Evolutionary conservation across 148 eudicot genomes (phyloP).

Genomic region (Silene latifolia): DNA sequence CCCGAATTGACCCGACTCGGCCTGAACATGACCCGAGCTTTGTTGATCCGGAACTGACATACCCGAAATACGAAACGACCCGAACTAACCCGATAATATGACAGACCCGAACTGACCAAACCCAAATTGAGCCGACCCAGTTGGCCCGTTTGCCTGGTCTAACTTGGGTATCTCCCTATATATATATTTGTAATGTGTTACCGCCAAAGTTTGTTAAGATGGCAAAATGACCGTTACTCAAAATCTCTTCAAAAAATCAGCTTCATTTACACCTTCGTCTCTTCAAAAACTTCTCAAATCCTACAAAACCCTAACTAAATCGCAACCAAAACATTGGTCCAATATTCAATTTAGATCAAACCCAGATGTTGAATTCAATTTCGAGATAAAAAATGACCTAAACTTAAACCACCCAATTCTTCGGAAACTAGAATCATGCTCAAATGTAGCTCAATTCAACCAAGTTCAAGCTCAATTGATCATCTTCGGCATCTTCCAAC

Average conservation of each 20-base stretch:
- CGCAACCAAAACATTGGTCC: slow-evolving; percentile 37
- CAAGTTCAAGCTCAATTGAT: slow-evolving; percentile 53
- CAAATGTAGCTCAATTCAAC: slow-evolving; percentile 32
- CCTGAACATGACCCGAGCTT: too few relatives aligned
- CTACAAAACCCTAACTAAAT: slow-evolving; percentile 38
- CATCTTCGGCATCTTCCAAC: slow-evolving; percentile 43
- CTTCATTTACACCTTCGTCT: too few relatives aligned
- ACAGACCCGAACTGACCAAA: too few relatives aligned
- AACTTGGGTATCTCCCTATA: not conserved
- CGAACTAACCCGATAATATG: too few relatives aligned
- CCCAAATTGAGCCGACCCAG: too few relatives aligned
- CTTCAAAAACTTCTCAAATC: slow-evolving; percentile 46
- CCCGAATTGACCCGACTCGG: too few relatives aligned
- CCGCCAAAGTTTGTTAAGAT: slow-evolving; percentile 18
- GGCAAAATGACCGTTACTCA: slow-evolving; percentile 34
- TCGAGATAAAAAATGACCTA: slow-evolving; percentile 18
- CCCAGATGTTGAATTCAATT: slow-evolving; percentile 3
- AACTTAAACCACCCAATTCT: slow-evolving; percentile 44
- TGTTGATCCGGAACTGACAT: too few relatives aligned
- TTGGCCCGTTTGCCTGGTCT: too few relatives aligned
- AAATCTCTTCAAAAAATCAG: slow-evolving; percentile 12
- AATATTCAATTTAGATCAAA: slow-evolving; percentile 15
- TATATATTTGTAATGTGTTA: not conserved
- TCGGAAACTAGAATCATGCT: slow-evolving; percentile 38
- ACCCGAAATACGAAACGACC: too few relatives aligned